Percentiles rank a stretch among this genome's conserved stretches.
Evolutionary conservation across 257 asterid genomes (phyloP).

Genomic region (Lycium ferocissimum): DNA sequence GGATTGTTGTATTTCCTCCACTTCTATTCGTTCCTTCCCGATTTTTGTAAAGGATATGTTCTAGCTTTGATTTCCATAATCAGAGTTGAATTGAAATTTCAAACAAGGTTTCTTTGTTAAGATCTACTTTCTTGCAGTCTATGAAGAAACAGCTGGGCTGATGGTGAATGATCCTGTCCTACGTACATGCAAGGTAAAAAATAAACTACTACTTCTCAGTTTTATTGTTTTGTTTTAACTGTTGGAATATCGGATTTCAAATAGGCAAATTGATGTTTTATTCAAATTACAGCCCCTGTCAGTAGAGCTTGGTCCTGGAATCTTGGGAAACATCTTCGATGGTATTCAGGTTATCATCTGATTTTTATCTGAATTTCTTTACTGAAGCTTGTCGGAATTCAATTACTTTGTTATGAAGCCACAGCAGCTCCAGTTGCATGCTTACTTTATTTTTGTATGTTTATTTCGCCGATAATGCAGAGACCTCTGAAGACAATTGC

Average conservation of each 20-base stretch:
- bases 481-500: constrained; percentile 98
- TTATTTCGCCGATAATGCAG: constrained; percentile 53
- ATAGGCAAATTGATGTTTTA: background rate
- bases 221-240: background rate
- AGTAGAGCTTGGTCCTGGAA: constrained; percentile 97
- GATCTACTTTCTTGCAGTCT: constrained; percentile 60
- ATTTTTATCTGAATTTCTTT: background rate
- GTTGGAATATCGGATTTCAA: background rate
- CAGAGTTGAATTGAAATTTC: background rate
- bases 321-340: constrained; percentile 91
- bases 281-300: constrained; percentile 75
- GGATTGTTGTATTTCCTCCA: background rate
- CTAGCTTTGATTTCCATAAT: constrained; percentile 12
- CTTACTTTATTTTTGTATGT: constrained; percentile 11
- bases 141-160: constrained; percentile 96
- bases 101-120: background rate
- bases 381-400: background rate
- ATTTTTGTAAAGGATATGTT: background rate
- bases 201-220: constrained; percentile 21
- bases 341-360: constrained; percentile 81
- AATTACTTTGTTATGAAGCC: background rate
- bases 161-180: constrained; percentile 95
- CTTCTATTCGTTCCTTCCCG: background rate
- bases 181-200: constrained; percentile 84
- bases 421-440: background rate